Evolutionary conservation across 2,329 filamentous ascomycete species (phyloP), one percentile per base, ranked within the genome.

Genomic region (Ustilaginoidea virens): DNA sequence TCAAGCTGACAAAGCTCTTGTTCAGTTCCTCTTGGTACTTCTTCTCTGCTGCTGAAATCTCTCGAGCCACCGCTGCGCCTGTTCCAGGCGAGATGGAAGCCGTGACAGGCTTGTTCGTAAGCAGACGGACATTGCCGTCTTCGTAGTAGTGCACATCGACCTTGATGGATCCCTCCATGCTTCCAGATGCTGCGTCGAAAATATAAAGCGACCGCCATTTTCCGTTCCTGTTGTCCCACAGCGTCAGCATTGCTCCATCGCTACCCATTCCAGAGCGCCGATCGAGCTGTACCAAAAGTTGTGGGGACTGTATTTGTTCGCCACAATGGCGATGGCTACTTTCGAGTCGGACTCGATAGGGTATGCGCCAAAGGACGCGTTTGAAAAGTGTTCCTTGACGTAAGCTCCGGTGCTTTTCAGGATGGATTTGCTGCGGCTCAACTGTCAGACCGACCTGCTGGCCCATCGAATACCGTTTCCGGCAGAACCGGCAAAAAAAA

Each of bases 71-170:
- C 20, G 75, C 79, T 0, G 69, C 66, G 6, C 74, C 76, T 2
- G 67, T 70, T 22, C 62, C 64, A 1, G 68, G 74, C 1, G 72
- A 54, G n/a, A 80, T 52, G 7, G 68, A 69, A 3, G 69, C 52
- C 1, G 63, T 63, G 9, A 87, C 52, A 8, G 78, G 62, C 59
- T 94, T 94, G 46, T 71, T 77, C n/a, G 90, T 94, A 38, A 87
- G 66, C 34, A 98, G 69, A 3, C 90, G 79, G 33, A 98, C 90
- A 49, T 98, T 98, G 37, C 90, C 90, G 50, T 98, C 92, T 59
- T 98, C 90, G 61, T 98, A 98, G 66, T 98, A 98, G 64, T 98
- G 90, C 29, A 98, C 87, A 43, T 96, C 86, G 30, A 94, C 81
- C 53, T 87, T 83, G 55, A 96, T 75, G 34, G 66, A 74, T 43